phyloP scores from a whole-genome alignment of 225 moss, liverwort and hornwort species.

The Thuidium tamariscinum region DNA sequence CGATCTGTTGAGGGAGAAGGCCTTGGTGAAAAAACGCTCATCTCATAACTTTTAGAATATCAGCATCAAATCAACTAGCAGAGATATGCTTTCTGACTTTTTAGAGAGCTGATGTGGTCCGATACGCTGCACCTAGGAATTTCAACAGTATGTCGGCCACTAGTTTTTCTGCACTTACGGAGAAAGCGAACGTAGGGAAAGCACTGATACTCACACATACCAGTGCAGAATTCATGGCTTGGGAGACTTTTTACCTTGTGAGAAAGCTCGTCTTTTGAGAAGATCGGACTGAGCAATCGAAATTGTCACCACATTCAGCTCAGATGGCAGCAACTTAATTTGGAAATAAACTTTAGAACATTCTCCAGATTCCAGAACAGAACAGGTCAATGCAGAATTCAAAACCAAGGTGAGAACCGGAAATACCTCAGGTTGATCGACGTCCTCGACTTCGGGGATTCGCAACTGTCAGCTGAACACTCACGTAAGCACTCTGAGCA shows the following conservation, averaged over 20 bases:
- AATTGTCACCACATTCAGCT: background rate
- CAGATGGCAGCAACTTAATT: background rate
- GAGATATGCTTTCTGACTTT: background rate
- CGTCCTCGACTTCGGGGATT: background rate
- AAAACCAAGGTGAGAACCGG: background rate
- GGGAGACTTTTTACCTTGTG: background rate
- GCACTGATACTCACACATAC: background rate
- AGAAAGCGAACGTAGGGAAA: background rate
- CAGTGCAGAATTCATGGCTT: background rate
- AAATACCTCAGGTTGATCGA: background rate
- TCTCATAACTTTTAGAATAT: background rate
- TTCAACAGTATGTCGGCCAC: background rate
- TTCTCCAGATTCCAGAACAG: background rate
- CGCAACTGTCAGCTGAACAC: background rate
- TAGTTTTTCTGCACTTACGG: background rate
- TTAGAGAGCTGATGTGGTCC: background rate
- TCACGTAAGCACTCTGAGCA: conserved; percentile 1
- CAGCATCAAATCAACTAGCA: background rate
- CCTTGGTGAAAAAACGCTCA: background rate
- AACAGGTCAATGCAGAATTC: background rate
- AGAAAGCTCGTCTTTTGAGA: background rate
- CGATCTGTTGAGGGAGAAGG: background rate
- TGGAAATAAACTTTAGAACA: background rate
- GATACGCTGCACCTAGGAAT: background rate
- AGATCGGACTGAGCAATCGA: background rate